Percentiles rank a stretch among this genome's conserved stretches.
phyloP scores from a whole-genome alignment of 2,329 filamentous ascomycete genomes.

The Aspergillus spinulosporus region DNA sequence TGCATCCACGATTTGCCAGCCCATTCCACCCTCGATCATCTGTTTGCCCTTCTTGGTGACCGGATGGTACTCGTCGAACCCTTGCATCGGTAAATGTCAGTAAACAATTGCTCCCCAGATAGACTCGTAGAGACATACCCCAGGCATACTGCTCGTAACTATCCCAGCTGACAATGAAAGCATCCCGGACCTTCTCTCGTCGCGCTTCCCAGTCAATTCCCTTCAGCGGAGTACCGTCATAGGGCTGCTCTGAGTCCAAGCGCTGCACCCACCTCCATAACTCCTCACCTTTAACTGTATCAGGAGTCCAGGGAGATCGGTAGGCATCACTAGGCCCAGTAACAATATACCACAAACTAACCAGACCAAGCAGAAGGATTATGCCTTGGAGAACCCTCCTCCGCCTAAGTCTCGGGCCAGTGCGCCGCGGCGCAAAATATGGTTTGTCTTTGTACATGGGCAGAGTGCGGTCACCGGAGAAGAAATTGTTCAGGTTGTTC shows the following conservation, averaged over 20 bases:
- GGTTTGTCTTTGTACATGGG: conserved; percentile 99
- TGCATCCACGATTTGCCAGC: conserved; percentile 97
- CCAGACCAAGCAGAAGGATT: conserved; percentile 56
- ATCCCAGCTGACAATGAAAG: conserved; percentile 89
- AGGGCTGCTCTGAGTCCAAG: conserved; percentile 45
- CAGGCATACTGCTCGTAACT: conserved; percentile 90
- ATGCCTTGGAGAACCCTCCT: conserved; percentile 61
- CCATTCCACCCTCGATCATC: conserved; percentile 86
- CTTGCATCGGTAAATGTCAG: conserved; percentile 19
- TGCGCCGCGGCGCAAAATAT: conserved; percentile 61
- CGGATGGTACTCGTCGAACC: conserved; percentile 77
- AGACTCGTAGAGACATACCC: conserved; percentile 62
- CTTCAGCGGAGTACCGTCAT: conserved; percentile 31
- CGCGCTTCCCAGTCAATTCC: conserved; percentile 72
- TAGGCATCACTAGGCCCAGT: conserved; percentile 21
- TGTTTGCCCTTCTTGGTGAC: conserved; percentile 74
- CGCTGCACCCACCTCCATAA: conserved; percentile 60
- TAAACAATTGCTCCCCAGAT: background rate
- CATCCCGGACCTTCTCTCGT: conserved; percentile 79
- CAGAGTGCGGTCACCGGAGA: conserved; percentile 64
- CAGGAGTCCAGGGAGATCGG: conserved; percentile 24
- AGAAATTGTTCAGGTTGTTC: conserved; percentile 64
- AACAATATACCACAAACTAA: conserved; percentile 65
- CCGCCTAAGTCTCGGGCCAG: conserved; percentile 60
- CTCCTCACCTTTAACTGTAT: conserved; percentile 41